A percentile compares a stretch with the other conserved stretches of the same genome.
phyloP scores from a whole-genome alignment of 2,329 filamentous ascomycete species.

The Claviceps sorghi region DNA sequence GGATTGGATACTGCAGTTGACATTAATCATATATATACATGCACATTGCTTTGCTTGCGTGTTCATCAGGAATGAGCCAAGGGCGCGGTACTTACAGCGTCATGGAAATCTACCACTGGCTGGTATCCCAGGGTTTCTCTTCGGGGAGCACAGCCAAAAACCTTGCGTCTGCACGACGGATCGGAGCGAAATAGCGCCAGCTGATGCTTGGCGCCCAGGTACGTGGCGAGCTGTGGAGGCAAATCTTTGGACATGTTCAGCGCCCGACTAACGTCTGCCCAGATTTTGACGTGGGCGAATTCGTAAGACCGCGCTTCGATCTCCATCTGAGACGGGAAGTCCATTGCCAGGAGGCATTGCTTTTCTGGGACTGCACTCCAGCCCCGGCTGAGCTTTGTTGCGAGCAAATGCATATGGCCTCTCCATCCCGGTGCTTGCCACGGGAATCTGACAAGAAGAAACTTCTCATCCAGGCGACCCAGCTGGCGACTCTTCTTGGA shows the following conservation, averaged over 20 bases:
- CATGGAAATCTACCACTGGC: conserved; percentile 52
- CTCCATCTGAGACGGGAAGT: conserved; percentile 41
- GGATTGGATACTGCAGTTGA: conserved; percentile 46
- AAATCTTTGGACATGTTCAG: conserved; percentile 45
- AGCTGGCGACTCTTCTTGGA: conserved; percentile 36
- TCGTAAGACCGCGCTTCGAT: conserved; percentile 44
- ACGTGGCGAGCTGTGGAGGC: conserved; percentile 46
- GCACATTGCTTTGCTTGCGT: neutral
- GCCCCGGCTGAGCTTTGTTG: conserved; percentile 37
- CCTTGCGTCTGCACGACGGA: conserved; percentile 38
- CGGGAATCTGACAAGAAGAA: conserved; percentile 53
- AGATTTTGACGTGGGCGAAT: conserved; percentile 48
- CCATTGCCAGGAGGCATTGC: conserved; percentile 52
- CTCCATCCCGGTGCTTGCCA: conserved; percentile 36
- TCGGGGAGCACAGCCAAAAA: conserved; percentile 45
- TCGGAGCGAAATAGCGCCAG: conserved; percentile 57
- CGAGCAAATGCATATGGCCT: conserved; percentile 29
- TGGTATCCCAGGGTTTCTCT: conserved; percentile 47
- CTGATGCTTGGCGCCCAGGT: conserved; percentile 51
- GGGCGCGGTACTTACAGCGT: conserved; percentile 39
- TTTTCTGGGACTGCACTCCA: conserved; percentile 39
- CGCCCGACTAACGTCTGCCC: conserved; percentile 41
- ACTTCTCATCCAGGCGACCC: conserved; percentile 38
- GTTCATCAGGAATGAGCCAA: neutral
- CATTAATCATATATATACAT: neutral